Base-by-base conservation (phyloP, 2,329 filamentous ascomycete genomes). In the Chrysoporthe austroafricana region DNA sequence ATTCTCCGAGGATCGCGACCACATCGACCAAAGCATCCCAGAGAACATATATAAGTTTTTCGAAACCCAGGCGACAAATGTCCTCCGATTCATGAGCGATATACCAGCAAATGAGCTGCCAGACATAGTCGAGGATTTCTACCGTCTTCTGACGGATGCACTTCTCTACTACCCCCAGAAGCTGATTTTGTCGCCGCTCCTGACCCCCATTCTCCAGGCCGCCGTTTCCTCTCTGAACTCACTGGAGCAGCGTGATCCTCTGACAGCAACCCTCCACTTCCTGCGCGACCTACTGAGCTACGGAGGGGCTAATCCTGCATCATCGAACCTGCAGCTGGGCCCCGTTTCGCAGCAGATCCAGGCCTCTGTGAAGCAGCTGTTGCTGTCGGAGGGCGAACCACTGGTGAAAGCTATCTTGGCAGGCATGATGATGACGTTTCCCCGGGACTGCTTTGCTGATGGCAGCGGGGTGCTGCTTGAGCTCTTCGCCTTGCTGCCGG, bases 381-480 rank as follows among this genome's bases (percentile, higher is more conserved):
- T 97, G 34, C 71, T 85, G 2, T 81, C 84, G 1, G 89, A 94
- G 71, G 94, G 96, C 48, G 90, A 93, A 74, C 82, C 88, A 66
- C 84, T 99, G 39, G 90, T 96, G 8, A 95, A 97, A 79, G 91
- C 94, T 71, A 90, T 97, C 67, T 85, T 99, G 82, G 96, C 94
- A 1, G 96, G 96, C 69, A 97, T 99, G 94, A 98, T 99, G 95
- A 97, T 97, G 77, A 96, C 91, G 0, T 99, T 99, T 81, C 96
- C 96, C 0, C 88, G 92, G 56, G 96, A 98, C 78, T 97, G 94
- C 80, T 97, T 98, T 76, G 90, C 94, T 0, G 96, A 99, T 76
- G 94, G 94, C 18, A 97, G 93, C 61, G 94, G 94, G 4, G 93
- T 97, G n/a, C 81, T 99, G 63, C 88, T 99, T 69, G 90, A 91